Conservation (phyloP, 495 filamentous ascomycete species). For the Annulohypoxylon moriforme region DNA sequence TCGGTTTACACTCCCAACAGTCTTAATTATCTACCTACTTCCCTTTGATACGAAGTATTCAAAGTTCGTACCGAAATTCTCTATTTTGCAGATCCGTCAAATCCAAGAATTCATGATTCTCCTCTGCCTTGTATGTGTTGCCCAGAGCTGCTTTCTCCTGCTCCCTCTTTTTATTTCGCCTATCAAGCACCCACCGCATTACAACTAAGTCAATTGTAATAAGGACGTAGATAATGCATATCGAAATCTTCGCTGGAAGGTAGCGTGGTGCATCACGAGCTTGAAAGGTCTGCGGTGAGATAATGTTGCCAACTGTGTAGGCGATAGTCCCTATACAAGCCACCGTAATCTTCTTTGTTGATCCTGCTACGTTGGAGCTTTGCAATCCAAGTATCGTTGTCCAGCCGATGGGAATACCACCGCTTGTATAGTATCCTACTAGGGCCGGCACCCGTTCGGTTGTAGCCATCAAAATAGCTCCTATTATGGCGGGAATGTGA, state of each 20-base stretch:
- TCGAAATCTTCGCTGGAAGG: constrained; percentile 73
- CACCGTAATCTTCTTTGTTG: constrained; percentile 80
- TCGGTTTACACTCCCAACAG: background rate
- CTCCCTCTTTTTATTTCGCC: constrained; percentile 71
- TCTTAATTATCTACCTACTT: background rate
- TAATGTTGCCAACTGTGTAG: constrained; percentile 70
- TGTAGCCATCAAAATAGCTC: constrained; percentile 73
- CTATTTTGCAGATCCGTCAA: constrained; percentile 76
- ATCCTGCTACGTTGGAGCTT: constrained; percentile 74
- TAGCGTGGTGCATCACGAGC: constrained; percentile 64
- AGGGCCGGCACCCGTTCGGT: constrained; percentile 68
- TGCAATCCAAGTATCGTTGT: constrained; percentile 69
- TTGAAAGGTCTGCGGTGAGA: constrained; percentile 56
- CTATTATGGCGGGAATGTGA: constrained; percentile 61
- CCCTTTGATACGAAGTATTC: background rate
- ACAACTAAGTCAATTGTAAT: constrained; percentile 68
- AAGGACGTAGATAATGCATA: constrained; percentile 69
- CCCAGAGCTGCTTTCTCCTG: constrained; percentile 65
- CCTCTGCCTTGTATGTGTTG: constrained; percentile 68
- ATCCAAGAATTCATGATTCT: constrained; percentile 74
- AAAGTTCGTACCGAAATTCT: constrained; percentile 74
- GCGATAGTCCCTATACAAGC: constrained; percentile 74
- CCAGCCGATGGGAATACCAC: constrained; percentile 66
- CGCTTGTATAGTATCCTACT: constrained; percentile 64
- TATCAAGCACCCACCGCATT: constrained; percentile 51